Conservation (phyloP, 345 rosid species). For the Xanthoceras sorbifolium region DNA sequence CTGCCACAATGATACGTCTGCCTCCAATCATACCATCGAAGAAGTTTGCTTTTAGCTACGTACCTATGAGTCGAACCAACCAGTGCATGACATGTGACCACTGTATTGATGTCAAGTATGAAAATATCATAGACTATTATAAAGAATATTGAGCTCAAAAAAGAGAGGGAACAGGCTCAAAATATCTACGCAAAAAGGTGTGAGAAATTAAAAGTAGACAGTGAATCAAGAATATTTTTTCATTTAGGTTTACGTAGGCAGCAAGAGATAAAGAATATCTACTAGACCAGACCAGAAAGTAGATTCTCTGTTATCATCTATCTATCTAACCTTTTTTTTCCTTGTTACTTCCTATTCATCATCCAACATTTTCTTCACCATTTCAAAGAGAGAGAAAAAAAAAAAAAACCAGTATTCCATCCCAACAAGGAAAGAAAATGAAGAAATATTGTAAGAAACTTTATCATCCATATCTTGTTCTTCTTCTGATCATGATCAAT, state of each 20-base stretch:
- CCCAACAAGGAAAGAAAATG: slow-evolving; percentile 28
- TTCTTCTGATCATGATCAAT: slow-evolving; percentile 20
- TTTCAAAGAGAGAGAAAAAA: slow-evolving; percentile 7
- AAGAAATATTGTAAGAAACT: slow-evolving; percentile 26
- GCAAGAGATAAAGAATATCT: background rate
- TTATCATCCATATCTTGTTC: slow-evolving; percentile 11
- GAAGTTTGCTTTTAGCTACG: background rate
- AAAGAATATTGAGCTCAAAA: too few species aligned
- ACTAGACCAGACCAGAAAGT: slow-evolving; percentile 2
- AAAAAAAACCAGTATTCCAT: background rate
- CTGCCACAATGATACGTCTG: slow-evolving; percentile 11
- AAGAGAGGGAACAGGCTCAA: too few species aligned
- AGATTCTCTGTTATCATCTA: slow-evolving; percentile 18
- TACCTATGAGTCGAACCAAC: too few species aligned
- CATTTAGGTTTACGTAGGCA: background rate
- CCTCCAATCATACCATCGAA: background rate
- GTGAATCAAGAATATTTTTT: background rate
- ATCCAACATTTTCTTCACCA: background rate
- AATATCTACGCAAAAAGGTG: too few species aligned
- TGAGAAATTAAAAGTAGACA: too few species aligned
- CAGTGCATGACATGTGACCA: too few species aligned
- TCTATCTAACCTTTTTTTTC: background rate
- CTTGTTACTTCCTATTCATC: too few species aligned
- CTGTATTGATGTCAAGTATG: too few species aligned
- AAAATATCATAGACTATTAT: too few species aligned